phyloP scores from a whole-genome alignment of 2,329 filamentous ascomycete species.

The Alternaria solani region DNA sequence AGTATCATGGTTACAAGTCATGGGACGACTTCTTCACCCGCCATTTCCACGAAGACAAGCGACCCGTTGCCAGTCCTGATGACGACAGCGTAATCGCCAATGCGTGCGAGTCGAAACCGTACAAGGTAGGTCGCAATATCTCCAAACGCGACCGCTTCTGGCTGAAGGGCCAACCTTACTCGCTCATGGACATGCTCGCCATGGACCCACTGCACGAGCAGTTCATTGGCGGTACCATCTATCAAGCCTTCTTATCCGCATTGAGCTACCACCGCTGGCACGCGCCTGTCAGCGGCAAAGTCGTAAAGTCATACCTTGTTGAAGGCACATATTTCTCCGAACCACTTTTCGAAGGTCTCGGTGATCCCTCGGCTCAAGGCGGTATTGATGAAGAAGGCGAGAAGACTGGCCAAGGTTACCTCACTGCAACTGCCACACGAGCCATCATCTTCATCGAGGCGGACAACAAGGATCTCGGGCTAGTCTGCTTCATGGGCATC shows the following conservation, averaged over 20 bases:
- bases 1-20: conserved; percentile 68
- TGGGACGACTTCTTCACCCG: conserved; percentile 78
- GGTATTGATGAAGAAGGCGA: conserved; percentile 50
- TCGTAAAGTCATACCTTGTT: conserved; percentile 65
- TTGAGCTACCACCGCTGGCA: conserved; percentile 78
- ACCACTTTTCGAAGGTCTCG: conserved; percentile 60
- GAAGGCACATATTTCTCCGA: conserved; percentile 75
- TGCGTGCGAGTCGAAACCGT: conserved; percentile 70
- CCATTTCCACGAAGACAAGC: conserved; percentile 60
- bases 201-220: conserved; percentile 61
- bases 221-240: conserved; percentile 71
- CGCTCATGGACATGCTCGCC: conserved; percentile 68
- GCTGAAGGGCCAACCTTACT: conserved; percentile 75
- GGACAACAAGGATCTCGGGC: conserved; percentile 70
- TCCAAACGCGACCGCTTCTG: conserved; percentile 70
- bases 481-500: conserved; percentile 73
- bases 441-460: conserved; percentile 76
- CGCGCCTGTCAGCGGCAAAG: conserved; percentile 68
- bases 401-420: conserved; percentile 68
- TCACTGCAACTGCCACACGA: conserved; percentile 72
- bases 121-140: conserved; percentile 60
- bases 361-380: conserved; percentile 53
- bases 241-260: conserved; percentile 74
- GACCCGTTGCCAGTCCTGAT: conserved; percentile 66
- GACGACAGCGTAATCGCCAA: conserved; percentile 67